Evolutionary conservation across 2,329 filamentous ascomycete genomes (phyloP).

Genomic region (Dendryphion nanum): DNA sequence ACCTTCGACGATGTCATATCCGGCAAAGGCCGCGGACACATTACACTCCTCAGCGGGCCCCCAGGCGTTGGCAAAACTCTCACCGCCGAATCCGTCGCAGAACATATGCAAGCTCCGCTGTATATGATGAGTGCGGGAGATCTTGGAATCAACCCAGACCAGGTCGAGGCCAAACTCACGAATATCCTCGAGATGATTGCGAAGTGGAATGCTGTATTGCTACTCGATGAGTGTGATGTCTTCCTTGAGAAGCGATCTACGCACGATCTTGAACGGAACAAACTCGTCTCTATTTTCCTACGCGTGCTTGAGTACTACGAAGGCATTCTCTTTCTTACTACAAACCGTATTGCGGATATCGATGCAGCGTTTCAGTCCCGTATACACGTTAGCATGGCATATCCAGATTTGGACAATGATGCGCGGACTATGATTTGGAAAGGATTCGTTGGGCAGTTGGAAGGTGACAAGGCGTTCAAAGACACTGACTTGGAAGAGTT

Average conservation of each 20-base stretch:
- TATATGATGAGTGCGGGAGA: slow-evolving; percentile 82
- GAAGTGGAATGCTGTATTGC: slow-evolving; percentile 77
- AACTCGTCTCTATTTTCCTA: slow-evolving; percentile 40
- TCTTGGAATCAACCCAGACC: slow-evolving; percentile 67
- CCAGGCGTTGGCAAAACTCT: slow-evolving; percentile 84
- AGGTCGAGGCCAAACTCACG: slow-evolving; percentile 70
- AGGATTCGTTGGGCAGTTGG: slow-evolving; percentile 23
- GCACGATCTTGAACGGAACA: slow-evolving; percentile 35
- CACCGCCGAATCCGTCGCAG: slow-evolving; percentile 63
- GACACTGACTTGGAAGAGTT: slow-evolving; percentile 39
- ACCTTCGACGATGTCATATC: slow-evolving; percentile 66
- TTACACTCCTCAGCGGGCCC: slow-evolving; percentile 74
- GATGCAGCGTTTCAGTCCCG: slow-evolving; percentile 15
- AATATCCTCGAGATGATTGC: slow-evolving; percentile 76
- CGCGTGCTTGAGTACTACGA: slow-evolving; percentile 28
- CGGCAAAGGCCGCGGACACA: slow-evolving; percentile 71
- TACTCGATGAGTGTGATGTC: slow-evolving; percentile 73
- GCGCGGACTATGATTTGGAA: slow-evolving; percentile 25
- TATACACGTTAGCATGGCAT: slow-evolving; percentile 31
- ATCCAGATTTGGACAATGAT: slow-evolving; percentile 22
- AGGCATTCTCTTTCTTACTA: slow-evolving; percentile 16
- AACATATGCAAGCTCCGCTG: slow-evolving; percentile 61
- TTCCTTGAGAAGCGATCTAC: slow-evolving; percentile 54
- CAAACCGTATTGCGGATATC: slow-evolving; percentile 9
- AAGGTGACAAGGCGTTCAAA: slow-evolving; percentile 11